These are phyloP conservation scores for Hypoxylon sp. DNA, from an alignment of 2,329 filamentous ascomycete species.

Conservation along the genomic window DNA sequence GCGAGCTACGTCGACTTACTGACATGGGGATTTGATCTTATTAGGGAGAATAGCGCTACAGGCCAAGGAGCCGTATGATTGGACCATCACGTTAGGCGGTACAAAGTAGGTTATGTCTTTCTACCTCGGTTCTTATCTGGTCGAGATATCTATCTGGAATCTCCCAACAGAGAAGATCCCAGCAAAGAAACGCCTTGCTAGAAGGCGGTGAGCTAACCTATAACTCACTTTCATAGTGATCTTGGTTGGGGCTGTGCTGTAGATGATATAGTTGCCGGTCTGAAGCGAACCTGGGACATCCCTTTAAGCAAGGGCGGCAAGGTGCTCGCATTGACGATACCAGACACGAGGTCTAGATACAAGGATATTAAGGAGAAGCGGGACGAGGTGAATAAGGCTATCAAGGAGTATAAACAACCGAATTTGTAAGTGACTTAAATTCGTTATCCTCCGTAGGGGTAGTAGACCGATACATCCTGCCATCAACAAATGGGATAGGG, in stretches of 20 bases:
- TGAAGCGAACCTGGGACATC: constrained; percentile 66
- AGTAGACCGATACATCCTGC: not conserved
- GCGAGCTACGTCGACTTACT: not conserved
- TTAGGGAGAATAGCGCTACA: constrained; percentile 26
- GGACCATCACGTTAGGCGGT: constrained; percentile 74
- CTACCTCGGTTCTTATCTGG: not conserved
- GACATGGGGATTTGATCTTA: not conserved
- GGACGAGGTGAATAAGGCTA: constrained; percentile 66
- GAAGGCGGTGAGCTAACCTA: constrained; percentile 11
- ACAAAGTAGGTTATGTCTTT: constrained; percentile 67
- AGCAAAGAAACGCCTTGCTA: not conserved
- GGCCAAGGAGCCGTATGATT: constrained; percentile 58
- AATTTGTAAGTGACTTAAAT: constrained; percentile 65
- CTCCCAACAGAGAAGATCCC: not conserved
- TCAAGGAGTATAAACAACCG: constrained; percentile 63
- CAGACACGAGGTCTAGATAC: constrained; percentile 61
- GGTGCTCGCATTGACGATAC: constrained; percentile 75
- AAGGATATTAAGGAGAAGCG: constrained; percentile 56
- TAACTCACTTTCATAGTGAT: constrained; percentile 59
- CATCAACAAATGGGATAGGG: not conserved
- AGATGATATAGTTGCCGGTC: constrained; percentile 63
- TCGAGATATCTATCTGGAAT: not conserved
- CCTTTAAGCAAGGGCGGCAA: constrained; percentile 65
- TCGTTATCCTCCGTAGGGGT: not conserved
- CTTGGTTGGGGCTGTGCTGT: constrained; percentile 59